These are phyloP conservation scores for Leishmania turanica DNA, from an alignment of 208 protist genomes.

Conservation along the genomic window DNA sequence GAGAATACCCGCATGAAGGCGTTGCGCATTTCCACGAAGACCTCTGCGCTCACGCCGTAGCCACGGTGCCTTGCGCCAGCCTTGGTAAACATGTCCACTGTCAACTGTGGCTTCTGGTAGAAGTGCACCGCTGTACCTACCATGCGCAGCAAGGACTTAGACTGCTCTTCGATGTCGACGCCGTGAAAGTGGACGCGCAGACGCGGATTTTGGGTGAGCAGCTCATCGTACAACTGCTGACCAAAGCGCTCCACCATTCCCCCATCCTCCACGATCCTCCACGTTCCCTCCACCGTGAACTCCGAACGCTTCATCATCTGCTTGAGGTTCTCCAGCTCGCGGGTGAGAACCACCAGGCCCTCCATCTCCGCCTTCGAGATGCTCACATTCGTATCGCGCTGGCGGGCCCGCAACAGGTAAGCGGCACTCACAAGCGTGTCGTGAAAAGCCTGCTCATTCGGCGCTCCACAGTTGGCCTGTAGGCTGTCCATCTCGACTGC, in stretches of 20 bases:
- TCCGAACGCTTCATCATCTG: slow-evolving; percentile 52
- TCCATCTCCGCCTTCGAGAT: slow-evolving; percentile 64
- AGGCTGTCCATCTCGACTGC: neutral
- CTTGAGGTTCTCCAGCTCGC: slow-evolving; percentile 65
- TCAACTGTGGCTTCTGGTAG: slow-evolving; percentile 62
- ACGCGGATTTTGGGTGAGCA: slow-evolving; percentile 49
- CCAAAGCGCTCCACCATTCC: slow-evolving; percentile 56
- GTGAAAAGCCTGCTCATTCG: slow-evolving; percentile 34
- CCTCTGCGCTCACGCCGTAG: slow-evolving; percentile 57
- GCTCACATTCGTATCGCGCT: slow-evolving; percentile 38
- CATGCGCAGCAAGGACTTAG: slow-evolving; percentile 59
- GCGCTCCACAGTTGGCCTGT: neutral
- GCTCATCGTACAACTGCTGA: slow-evolving; percentile 63
- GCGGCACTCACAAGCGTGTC: slow-evolving; percentile 37
- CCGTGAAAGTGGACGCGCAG: slow-evolving; percentile 66
- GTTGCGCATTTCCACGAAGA: slow-evolving; percentile 58
- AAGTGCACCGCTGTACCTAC: slow-evolving; percentile 69
- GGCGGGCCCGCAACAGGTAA: slow-evolving; percentile 47
- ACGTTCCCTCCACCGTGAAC: slow-evolving; percentile 68
- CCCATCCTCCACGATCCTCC: slow-evolving; percentile 62
- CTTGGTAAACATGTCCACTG: slow-evolving; percentile 61
- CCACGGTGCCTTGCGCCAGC: slow-evolving; percentile 67
- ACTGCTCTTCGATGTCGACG: slow-evolving; percentile 67
- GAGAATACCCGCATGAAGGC: slow-evolving; percentile 80
- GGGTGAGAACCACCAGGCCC: slow-evolving; percentile 55